A percentile compares a stretch with the other conserved stretches of the same genome.
Conservation (phyloP, 768 basidiomycete species). For the Mycena alexandri region DNA sequence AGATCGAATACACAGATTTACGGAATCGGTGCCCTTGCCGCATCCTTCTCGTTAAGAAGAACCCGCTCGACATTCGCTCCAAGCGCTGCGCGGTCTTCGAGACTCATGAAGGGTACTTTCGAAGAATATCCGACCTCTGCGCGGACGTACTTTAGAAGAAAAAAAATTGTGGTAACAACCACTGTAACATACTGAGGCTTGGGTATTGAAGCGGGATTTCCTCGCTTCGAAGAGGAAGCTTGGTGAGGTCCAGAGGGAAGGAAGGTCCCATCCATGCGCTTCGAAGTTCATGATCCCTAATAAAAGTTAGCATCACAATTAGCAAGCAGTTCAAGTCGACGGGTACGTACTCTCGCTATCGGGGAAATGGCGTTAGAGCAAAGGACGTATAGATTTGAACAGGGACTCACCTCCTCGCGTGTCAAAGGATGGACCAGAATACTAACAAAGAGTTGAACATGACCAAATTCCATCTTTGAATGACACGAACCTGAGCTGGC, state of each 20-base stretch:
- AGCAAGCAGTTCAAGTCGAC: background rate
- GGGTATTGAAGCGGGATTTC: constrained; percentile 78
- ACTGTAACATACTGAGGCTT: constrained; percentile 63
- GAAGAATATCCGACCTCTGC: constrained; percentile 81
- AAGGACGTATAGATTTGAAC: background rate
- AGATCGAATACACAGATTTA: constrained; percentile 28
- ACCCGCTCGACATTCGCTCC: constrained; percentile 73
- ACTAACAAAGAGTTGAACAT: constrained; percentile 49
- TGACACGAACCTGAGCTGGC: constrained; percentile 68
- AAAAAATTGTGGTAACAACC: background rate
- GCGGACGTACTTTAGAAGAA: background rate
- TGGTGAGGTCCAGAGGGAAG: constrained; percentile 73
- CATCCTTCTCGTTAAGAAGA: constrained; percentile 72
- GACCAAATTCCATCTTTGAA: background rate
- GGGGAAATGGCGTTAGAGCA: constrained; percentile 19
- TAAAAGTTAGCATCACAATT: constrained; percentile 1
- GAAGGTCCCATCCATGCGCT: constrained; percentile 83
- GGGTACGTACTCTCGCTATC: constrained; percentile 62
- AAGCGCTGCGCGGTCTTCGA: constrained; percentile 73
- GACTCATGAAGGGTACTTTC: constrained; percentile 57
- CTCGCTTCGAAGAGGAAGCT: constrained; percentile 62
- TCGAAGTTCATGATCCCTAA: constrained; percentile 78
- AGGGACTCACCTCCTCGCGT: constrained; percentile 67
- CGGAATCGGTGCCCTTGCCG: constrained; percentile 68
- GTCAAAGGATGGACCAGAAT: constrained; percentile 83